Percentiles rank a stretch among this genome's conserved stretches.
Evolutionary conservation across 139 green algal genomes (phyloP).

Genomic region (Prasinococcaceae sp.): DNA sequence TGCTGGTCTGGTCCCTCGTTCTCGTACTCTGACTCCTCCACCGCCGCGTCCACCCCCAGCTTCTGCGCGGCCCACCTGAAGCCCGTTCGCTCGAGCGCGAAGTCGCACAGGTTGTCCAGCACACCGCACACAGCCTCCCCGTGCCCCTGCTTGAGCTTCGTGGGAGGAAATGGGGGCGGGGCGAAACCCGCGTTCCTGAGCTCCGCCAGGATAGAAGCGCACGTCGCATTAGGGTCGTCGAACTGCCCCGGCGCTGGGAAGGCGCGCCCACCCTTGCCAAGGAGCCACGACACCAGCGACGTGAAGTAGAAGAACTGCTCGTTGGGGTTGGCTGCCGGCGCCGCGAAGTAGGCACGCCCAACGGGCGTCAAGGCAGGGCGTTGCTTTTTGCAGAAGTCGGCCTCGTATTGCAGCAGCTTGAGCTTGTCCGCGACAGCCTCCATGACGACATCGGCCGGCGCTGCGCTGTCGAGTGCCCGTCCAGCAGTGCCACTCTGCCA

Average conservation of each 20-base stretch:
- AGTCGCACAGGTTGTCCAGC: slow-evolving; percentile 37
- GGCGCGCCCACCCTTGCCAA: slow-evolving; percentile 29
- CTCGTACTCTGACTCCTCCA: slow-evolving; percentile 4
- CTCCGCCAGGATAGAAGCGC: slow-evolving; percentile 29
- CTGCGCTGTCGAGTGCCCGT: neutral
- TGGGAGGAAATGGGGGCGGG: slow-evolving; percentile 31
- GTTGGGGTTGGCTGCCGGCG: slow-evolving; percentile 19
- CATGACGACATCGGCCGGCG: slow-evolving; percentile 26
- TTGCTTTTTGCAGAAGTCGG: slow-evolving; percentile 47
- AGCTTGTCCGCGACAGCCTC: slow-evolving; percentile 55
- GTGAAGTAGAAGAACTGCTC: slow-evolving; percentile 67
- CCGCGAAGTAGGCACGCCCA: slow-evolving; percentile 37
- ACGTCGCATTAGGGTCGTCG: slow-evolving; percentile 56
- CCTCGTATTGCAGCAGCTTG: slow-evolving; percentile 60
- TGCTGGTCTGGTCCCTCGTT: too few relatives aligned
- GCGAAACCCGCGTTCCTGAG: slow-evolving; percentile 32
- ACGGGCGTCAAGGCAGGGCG: slow-evolving; percentile 39
- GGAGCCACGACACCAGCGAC: slow-evolving; percentile 42
- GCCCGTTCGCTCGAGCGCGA: slow-evolving; percentile 29
- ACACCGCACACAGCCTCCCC: slow-evolving; percentile 43
- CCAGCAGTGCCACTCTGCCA: too few relatives aligned
- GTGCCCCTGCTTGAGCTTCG: slow-evolving; percentile 44
- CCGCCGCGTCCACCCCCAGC: neutral
- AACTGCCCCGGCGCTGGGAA: slow-evolving; percentile 43
- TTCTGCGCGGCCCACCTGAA: neutral